Conservation (phyloP, 1,284 basidiomycete species). For the Wolfiporia cocos region DNA sequence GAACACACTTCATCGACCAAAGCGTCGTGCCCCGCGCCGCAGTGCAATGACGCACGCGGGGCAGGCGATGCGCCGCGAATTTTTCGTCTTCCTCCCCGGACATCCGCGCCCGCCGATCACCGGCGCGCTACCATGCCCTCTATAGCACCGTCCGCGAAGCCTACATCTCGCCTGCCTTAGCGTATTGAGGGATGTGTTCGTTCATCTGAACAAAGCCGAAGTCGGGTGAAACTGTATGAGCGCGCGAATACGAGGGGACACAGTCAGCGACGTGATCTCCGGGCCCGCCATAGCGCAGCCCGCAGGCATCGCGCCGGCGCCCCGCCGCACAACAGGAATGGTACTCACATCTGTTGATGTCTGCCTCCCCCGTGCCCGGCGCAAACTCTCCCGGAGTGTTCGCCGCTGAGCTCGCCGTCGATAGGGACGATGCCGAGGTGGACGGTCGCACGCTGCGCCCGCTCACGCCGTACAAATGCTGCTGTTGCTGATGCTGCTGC, state of each 20-base stretch:
- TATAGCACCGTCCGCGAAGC: too few relatives aligned
- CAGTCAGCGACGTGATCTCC: conserved; percentile 15
- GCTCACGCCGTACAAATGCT: conserved; percentile 22
- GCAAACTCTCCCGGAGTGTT: conserved; percentile 46
- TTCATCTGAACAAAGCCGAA: conserved; percentile 75
- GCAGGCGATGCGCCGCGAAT: too few relatives aligned
- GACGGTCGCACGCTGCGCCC: conserved; percentile 52
- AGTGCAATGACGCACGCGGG: too few relatives aligned
- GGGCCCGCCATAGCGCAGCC: conserved; percentile 1
- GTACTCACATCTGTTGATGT: conserved; percentile 76
- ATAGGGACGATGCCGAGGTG: conserved; percentile 69
- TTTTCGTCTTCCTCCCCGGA: too few relatives aligned
- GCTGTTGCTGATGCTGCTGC: conserved; percentile 33
- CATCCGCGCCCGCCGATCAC: not conserved
- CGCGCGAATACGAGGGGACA: conserved; percentile 24
- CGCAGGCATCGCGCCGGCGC: not conserved
- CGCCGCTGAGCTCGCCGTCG: conserved; percentile 75
- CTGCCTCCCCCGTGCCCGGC: conserved; percentile 38
- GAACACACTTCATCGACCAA: too few relatives aligned
- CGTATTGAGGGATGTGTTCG: conserved; percentile 65
- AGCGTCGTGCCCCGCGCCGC: too few relatives aligned
- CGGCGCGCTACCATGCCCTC: not conserved
- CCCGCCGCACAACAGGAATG: conserved; percentile 6
- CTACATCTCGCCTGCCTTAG: conserved; percentile 53
- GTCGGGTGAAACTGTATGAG: conserved; percentile 66